Evolutionary conservation across 2,329 filamentous ascomycete genomes (phyloP), one percentile per base, ranked within the genome.

Genomic region (Chrysosporium keratinophilum): DNA sequence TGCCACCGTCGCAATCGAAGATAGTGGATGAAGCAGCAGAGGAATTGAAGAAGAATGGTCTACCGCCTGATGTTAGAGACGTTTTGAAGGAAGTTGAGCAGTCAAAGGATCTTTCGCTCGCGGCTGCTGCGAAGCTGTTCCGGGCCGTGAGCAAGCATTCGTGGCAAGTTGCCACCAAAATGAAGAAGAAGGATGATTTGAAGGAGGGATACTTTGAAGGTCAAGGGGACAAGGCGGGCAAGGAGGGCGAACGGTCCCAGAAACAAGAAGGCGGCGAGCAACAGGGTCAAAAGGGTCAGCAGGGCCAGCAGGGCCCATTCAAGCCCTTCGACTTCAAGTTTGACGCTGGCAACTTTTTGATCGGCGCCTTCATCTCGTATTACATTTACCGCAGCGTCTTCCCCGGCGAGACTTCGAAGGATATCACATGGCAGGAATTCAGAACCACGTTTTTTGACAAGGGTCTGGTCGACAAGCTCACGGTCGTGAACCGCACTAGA

Each of bases 401-500:
- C 55, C 83, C 83, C 2, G 78, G 78, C 17, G 83, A 86, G 58
- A 78, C 76, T 58, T 76, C 74, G 53, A 77, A 82, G 64, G 91
- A 98, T 67, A 96, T 98, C 56, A 97, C 93, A 53, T 98, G 89
- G 88, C 90, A 98, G 72, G 93, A 98, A 72, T 88, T 98, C 73
- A 79, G 87, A 58, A 90, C 82, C 62, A 93, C 88, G 33, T 97
- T 95, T 76, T 77, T 98, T 57, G 89, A 96, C 72, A 96, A 95
- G 76, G 93, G 93, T 6, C 78, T 98, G 20, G 90, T 98, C 17
- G 87, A 96, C 73, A 96, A 90, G 74, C 78, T 98, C 61, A 83
- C 84, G 15, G 84, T 95, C 34, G 79, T 95, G 50, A 83, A 89
- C 62, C 80, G 83, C 59, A 83, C 81, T 63, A 81, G 80, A 57